Evolutionary conservation across 1,284 basidiomycete genomes (phyloP), one percentile per base, ranked within the genome.

Genomic region (Coniferiporia sulphurascens): DNA sequence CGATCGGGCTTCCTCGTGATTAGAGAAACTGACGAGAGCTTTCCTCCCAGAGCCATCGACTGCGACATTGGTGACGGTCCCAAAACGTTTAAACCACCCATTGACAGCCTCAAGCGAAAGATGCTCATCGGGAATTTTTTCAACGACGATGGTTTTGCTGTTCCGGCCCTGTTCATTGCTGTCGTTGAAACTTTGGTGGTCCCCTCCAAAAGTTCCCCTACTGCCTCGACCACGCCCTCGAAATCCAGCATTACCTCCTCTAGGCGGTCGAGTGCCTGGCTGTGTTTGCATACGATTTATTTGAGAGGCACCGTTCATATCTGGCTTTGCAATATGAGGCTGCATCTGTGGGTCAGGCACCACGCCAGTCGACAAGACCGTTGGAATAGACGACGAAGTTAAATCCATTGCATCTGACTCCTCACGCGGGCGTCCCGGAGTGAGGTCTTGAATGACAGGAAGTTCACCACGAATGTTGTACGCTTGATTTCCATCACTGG

Each of bases 81-180:
- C 95, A 66, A 97, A 98, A 63, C 87, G 85, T 71, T 89, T 89
- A 75, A 98, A 98, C 87, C 93, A 96, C 41, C 82, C 84, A 68
- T 90, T 91, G 60, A 98, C 87, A 13, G 84, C 78, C 51, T 87
- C 87, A 32, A 95, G 80, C 41, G 84, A 85, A 50, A 96, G 80
- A 66, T 89, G 85, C 62, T 93, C 87, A 50, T 85, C 82, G 0
- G 95, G 95, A 58, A 98, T 94, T 75, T 96, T 95, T 73, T 96
- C 94, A 56, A 98, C 88, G 19, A 97, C 91, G 32, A 98, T 78
- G 0, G 95, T 96, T 69, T 91, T 93, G 69, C 89, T 85, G 62
- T 83, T 84, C 49, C 87, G 80, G 56, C 71, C 70, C 8, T 65
- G 58, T n/a, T 65, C 81, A 78, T 66, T 85, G 80, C 35, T 84